Evolutionary conservation across 164 flowering plant species (phyloP).

Genomic region (Vitis amurensis): DNA sequence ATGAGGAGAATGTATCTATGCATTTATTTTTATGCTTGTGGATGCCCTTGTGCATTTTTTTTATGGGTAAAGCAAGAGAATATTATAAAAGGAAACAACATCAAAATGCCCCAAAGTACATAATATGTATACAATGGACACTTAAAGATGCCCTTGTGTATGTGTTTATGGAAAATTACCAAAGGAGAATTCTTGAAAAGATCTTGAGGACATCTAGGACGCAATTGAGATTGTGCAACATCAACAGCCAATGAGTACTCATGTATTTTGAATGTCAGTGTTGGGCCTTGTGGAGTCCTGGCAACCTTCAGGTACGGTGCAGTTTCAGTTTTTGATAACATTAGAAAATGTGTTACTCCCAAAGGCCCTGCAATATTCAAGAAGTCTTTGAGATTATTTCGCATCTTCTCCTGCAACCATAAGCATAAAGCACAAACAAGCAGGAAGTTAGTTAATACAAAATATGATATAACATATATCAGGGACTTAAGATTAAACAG

Average conservation of each 20-base stretch:
- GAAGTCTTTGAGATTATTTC: constrained; percentile 82
- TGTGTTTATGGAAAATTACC: constrained; percentile 40
- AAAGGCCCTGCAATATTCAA: constrained; percentile 95
- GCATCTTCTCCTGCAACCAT: constrained; percentile 77
- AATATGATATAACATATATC: neutral
- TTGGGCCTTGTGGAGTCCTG: constrained; percentile 94
- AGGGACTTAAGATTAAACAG: neutral
- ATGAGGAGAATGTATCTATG: too few species aligned
- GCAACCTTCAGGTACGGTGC: constrained; percentile 84
- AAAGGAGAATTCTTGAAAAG: constrained; percentile 81
- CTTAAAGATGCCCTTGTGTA: neutral
- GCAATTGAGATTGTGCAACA: constrained; percentile 77
- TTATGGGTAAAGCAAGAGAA: too few species aligned
- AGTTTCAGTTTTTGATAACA: constrained; percentile 72
- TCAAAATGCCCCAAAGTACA: too few species aligned
- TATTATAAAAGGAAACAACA: too few species aligned
- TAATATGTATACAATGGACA: too few species aligned
- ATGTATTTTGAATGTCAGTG: constrained; percentile 80
- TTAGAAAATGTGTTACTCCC: constrained; percentile 96
- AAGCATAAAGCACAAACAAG: constrained; percentile 2
- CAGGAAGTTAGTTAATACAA: neutral
- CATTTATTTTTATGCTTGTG: too few species aligned
- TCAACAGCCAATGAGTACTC: constrained; percentile 83
- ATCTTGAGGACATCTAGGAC: constrained; percentile 85
- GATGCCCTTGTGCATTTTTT: too few species aligned